Percentiles rank a stretch among this genome's conserved stretches.
Conservation (phyloP, 2,329 filamentous ascomycete species). For the Bimuria novae-zelandiae region DNA sequence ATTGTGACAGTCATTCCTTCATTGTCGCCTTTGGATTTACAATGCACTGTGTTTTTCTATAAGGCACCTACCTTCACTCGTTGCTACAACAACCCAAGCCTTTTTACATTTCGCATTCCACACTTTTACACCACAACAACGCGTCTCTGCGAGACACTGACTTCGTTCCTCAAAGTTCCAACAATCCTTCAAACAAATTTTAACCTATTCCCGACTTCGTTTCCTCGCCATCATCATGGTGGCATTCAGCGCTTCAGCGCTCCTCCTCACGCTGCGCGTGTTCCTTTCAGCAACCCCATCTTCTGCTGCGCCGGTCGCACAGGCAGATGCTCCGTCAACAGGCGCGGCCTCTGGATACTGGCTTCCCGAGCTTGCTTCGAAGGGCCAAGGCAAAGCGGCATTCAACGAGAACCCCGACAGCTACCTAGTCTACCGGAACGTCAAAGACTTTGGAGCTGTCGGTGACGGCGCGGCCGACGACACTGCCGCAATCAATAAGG, state of each 20-base stretch:
- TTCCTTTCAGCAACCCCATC: slow-evolving; percentile 37
- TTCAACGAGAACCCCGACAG: slow-evolving; percentile 59
- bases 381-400: slow-evolving; percentile 70
- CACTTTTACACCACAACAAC: slow-evolving; percentile 11
- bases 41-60: slow-evolving; percentile 9
- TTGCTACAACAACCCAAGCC: slow-evolving; percentile 16
- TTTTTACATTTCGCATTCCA: slow-evolving; percentile 7
- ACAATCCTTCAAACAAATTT: slow-evolving; percentile 21
- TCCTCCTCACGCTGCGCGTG: slow-evolving; percentile 44
- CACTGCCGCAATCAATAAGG: slow-evolving; percentile 83
- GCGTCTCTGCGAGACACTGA: slow-evolving; percentile 26
- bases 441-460: slow-evolving; percentile 50
- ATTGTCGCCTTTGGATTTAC: slow-evolving; percentile 35
- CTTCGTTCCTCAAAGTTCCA: slow-evolving; percentile 27
- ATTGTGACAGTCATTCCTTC: slow-evolving; percentile 25
- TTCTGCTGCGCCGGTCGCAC: slow-evolving; percentile 36
- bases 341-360: slow-evolving; percentile 61
- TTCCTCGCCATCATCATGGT: slow-evolving; percentile 42
- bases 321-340: slow-evolving; percentile 24
- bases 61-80: slow-evolving; percentile 1
- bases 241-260: slow-evolving; percentile 42
- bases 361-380: slow-evolving; percentile 63
- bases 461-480: slow-evolving; percentile 76
- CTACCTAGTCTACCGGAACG: slow-evolving; percentile 66
- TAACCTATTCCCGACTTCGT: slow-evolving; percentile 18